Base-by-base conservation (phyloP, 2,329 filamentous ascomycete genomes). In the Fusarium veterinarium region DNA sequence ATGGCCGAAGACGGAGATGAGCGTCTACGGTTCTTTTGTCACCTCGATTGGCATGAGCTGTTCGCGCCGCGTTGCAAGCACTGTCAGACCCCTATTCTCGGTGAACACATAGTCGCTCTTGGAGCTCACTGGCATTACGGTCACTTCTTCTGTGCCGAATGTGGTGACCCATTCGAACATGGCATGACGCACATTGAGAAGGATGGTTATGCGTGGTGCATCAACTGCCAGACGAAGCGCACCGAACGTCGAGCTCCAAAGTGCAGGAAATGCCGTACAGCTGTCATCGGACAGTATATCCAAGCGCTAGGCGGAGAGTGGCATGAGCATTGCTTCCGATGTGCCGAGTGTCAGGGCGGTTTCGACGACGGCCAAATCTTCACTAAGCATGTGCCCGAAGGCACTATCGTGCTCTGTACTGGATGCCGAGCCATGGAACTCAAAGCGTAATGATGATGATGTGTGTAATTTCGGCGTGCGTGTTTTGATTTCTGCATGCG, bases 81-180 rank as follows among this genome's bases (percentile, higher is more conserved):
- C 81, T 99, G 96, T 88, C 95, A 93, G 81, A 99, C 96, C 12
- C 95, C 96, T 7, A 99, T 99, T 78, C 91, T 98, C 75, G 95
- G 95, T 45, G 95, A 98, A 82, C 94, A 98, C 75, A 91, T 98
- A 37, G 92, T 98, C 19, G 96, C 96, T 3, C 94, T 97, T 63
- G 96, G 96, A 2, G 90, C 92, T n/a, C 95, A 97, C 83, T 99
- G 94, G 93, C 96, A 99, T 81, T 93, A 93, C 59, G 96, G 96
- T 0, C 96, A 99, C 83, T 99, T 99, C 85, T 99, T 99, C 88
- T 99, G 96, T 80, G 96, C 96, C 45, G 95, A 99, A 86, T 99
- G 96, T 80, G 96, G 96, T 75, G 95, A 99, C 84, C 95, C 96
- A 1, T 99, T 99, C 80, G 94, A 88, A 74, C 86, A 87, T 52